Evolutionary conservation across 257 asterid genomes (phyloP).

Genomic region (Solanum ahanhuiri): DNA sequence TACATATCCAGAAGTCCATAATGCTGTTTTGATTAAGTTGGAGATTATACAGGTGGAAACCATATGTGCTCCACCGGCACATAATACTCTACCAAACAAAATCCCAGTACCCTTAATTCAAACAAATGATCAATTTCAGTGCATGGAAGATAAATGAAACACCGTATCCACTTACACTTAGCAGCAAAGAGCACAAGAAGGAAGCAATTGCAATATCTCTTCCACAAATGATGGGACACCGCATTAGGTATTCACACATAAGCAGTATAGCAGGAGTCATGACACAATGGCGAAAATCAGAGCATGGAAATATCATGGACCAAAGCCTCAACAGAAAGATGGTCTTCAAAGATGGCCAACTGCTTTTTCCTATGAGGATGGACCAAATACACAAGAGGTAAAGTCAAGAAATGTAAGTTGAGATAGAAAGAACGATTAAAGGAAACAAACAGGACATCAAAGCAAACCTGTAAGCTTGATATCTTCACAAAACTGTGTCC

Average conservation of each 20-base stretch:
- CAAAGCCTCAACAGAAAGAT: constrained; percentile 71
- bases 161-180: constrained; percentile 49
- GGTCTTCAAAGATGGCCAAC: constrained; percentile 92
- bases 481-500: constrained; percentile 57
- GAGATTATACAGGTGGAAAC: not conserved
- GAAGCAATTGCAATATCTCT: constrained; percentile 72
- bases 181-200: constrained; percentile 86
- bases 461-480: constrained; percentile 54
- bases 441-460: constrained; percentile 1
- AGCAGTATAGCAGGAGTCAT: constrained; percentile 77
- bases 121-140: not conserved
- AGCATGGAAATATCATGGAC: constrained; percentile 94
- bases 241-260: constrained; percentile 83
- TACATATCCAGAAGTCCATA: not conserved
- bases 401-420: not conserved
- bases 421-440: not conserved
- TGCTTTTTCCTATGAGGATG: constrained; percentile 48
- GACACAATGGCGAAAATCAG: constrained; percentile 90
- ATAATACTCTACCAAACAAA: not conserved
- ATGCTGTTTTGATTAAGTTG: not conserved
- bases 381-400: not conserved
- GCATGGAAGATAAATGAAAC: not conserved
- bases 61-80: not conserved
- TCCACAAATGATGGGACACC: constrained; percentile 64
- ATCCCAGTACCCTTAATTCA: not conserved